A percentile compares a stretch with the other conserved stretches of the same genome.
Conservation (phyloP, 2,329 filamentous ascomycete species). For the Ambrosiella beaveri region DNA sequence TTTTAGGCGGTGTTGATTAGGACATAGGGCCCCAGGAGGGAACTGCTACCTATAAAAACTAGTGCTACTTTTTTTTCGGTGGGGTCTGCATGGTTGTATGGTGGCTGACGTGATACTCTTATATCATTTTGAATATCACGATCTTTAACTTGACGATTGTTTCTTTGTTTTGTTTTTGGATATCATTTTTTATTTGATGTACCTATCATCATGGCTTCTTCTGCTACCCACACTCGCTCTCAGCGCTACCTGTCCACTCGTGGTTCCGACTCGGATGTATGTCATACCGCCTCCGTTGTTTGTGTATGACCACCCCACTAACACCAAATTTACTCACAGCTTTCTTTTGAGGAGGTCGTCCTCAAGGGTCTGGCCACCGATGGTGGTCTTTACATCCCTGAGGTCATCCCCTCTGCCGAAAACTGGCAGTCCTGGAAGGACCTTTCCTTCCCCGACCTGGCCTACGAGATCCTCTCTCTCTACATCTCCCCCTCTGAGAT, state of each 20-base stretch:
- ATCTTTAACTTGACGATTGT: not conserved
- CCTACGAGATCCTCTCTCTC: slow-evolving; percentile 67
- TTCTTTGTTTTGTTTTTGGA: not conserved
- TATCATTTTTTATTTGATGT: not conserved
- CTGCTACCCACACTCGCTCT: slow-evolving; percentile 26
- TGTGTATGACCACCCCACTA: not conserved
- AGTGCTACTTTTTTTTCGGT: not conserved
- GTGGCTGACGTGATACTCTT: not conserved
- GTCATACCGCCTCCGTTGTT: slow-evolving; percentile 12
- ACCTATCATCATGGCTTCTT: slow-evolving; percentile 24
- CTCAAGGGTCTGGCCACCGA: slow-evolving; percentile 76
- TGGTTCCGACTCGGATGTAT: slow-evolving; percentile 32
- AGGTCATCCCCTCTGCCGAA: slow-evolving; percentile 51
- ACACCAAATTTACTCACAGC: slow-evolving; percentile 27
- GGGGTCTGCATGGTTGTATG: not conserved
- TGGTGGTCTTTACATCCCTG: slow-evolving; percentile 77
- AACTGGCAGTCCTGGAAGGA: slow-evolving; percentile 62
- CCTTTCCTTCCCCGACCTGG: slow-evolving; percentile 64
- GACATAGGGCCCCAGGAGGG: not conserved
- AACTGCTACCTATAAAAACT: not conserved
- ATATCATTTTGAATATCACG: not conserved
- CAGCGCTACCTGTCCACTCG: slow-evolving; percentile 35
- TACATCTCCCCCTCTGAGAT: slow-evolving; percentile 80
- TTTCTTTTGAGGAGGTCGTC: slow-evolving; percentile 82
- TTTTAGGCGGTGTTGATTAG: not conserved